Percentiles rank a stretch among this genome's conserved stretches.
Evolutionary conservation across 768 basidiomycete species (phyloP).

Genomic region (Mycena venus): DNA sequence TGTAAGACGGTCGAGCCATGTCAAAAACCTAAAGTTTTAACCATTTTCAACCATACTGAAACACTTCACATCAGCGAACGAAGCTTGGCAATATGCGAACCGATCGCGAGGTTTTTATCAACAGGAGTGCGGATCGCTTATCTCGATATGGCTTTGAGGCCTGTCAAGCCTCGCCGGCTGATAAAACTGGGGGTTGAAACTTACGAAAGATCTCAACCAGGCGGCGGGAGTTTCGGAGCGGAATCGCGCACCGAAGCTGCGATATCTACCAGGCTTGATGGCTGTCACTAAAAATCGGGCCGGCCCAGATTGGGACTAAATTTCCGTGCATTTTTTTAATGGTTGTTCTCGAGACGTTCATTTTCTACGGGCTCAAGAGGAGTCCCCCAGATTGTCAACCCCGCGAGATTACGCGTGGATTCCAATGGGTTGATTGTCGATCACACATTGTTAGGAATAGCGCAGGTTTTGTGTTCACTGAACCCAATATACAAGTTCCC

Average conservation of each 20-base stretch:
- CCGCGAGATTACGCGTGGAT: background rate
- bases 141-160: too few species aligned
- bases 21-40: background rate
- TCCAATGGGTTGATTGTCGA: background rate
- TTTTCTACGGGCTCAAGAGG: background rate
- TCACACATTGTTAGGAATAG: too few species aligned
- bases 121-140: background rate
- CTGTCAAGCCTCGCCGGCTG: background rate
- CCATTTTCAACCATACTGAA: background rate
- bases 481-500: too few species aligned
- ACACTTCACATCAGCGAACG: background rate
- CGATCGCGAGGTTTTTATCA: background rate
- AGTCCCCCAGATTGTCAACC: background rate
- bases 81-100: background rate
- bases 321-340: background rate
- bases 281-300: background rate
- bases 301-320: background rate
- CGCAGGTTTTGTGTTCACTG: too few species aligned
- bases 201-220: background rate
- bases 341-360: background rate
- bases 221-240: background rate
- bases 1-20: background rate
- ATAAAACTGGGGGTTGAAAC: background rate
- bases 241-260: background rate
- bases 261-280: background rate